Conservation (phyloP, 176 grass and related monocot genomes). For the Triticum turgidum region DNA sequence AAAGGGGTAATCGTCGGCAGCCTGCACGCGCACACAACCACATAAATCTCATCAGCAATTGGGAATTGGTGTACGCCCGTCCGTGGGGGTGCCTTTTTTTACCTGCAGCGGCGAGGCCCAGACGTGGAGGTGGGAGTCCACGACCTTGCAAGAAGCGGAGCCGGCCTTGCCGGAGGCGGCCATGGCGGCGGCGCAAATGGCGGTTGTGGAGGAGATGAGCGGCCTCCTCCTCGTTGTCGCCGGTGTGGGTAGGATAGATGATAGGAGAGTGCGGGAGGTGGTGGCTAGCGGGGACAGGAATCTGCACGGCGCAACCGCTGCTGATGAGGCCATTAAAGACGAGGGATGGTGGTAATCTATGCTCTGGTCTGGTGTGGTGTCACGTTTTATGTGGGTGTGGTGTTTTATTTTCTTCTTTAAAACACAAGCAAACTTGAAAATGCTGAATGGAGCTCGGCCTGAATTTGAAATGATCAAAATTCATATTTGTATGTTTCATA, state of each 20-base stretch:
- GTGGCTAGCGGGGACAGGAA: constrained; percentile 13
- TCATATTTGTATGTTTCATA: too few relatives aligned
- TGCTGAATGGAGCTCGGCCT: too few relatives aligned
- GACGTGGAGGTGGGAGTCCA: constrained; percentile 90
- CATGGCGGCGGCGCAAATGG: constrained; percentile 20
- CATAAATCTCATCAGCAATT: neutral
- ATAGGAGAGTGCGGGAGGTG: constrained; percentile 2
- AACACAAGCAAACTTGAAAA: too few relatives aligned
- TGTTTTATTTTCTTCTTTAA: too few relatives aligned
- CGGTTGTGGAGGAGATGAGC: constrained; percentile 26
- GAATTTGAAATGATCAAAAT: too few relatives aligned
- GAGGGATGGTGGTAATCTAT: neutral
- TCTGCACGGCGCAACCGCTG: neutral
- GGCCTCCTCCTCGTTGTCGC: constrained; percentile 16
- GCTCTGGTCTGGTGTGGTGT: neutral
- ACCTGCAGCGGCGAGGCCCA: constrained; percentile 83
- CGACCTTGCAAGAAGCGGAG: constrained; percentile 48
- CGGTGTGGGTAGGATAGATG: neutral
- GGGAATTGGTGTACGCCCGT: neutral
- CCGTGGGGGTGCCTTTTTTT: neutral
- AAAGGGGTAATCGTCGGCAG: constrained; percentile 52
- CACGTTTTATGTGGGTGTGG: neutral
- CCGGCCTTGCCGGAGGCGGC: constrained; percentile 26
- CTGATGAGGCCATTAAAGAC: constrained; percentile 19
- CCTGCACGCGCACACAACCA: constrained; percentile 28